phyloP scores from a whole-genome alignment of 2,329 filamentous ascomycete genomes.

The Periconia macrospinosa region DNA sequence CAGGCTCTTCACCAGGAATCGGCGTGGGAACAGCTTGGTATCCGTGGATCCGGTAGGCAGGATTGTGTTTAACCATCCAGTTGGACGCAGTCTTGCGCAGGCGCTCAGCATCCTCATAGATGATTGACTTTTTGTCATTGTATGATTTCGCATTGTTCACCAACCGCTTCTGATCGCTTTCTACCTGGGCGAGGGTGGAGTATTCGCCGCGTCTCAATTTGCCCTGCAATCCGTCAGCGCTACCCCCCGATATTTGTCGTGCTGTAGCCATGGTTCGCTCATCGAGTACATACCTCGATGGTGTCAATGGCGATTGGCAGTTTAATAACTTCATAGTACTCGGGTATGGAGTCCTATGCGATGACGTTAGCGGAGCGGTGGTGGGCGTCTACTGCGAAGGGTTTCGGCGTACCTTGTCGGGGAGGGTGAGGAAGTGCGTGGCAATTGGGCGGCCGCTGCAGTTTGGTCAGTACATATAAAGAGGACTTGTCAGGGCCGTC shows the following conservation, averaged over 20 bases:
- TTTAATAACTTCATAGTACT: slow-evolving; percentile 76
- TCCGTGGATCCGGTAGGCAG: slow-evolving; percentile 68
- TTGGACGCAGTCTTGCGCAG: slow-evolving; percentile 85
- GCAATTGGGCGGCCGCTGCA: slow-evolving; percentile 69
- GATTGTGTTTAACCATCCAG: slow-evolving; percentile 84
- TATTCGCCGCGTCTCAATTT: slow-evolving; percentile 74
- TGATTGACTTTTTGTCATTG: slow-evolving; percentile 71
- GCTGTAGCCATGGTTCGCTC: background rate
- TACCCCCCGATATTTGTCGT: background rate
- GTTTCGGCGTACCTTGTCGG: slow-evolving; percentile 52
- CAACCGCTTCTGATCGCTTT: slow-evolving; percentile 86
- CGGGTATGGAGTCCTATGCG: slow-evolving; percentile 60
- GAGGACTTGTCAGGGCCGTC: background rate
- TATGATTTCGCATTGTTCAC: slow-evolving; percentile 85
- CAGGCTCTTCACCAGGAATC: slow-evolving; percentile 59
- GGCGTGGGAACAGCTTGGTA: slow-evolving; percentile 77
- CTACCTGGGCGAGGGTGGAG: slow-evolving; percentile 69
- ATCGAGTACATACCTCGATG: slow-evolving; percentile 60
- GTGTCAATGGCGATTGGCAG: slow-evolving; percentile 78
- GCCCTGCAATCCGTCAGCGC: slow-evolving; percentile 40
- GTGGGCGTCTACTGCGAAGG: slow-evolving; percentile 5
- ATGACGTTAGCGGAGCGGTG: slow-evolving; percentile 18
- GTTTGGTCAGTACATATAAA: slow-evolving; percentile 24
- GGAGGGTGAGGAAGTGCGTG: slow-evolving; percentile 73
- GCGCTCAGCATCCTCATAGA: slow-evolving; percentile 83